Evolutionary conservation across 108 stramenopile species (phyloP), one percentile per base, ranked within the genome.

Genomic region (Nitzschia sp.): DNA sequence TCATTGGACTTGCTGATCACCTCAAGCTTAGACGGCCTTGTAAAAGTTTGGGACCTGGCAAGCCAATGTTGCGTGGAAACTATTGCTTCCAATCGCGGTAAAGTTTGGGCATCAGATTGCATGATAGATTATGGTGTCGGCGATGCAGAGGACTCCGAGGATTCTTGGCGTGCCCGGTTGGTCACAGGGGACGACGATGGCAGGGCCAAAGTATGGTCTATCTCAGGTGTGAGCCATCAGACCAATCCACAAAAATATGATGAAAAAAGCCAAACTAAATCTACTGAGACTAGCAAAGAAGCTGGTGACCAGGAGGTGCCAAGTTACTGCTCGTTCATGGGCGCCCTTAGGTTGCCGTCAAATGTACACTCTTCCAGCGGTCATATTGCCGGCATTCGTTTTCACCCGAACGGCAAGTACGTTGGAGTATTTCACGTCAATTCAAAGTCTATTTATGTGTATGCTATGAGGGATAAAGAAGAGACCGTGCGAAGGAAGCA

Each of bases 31-130:
- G 99, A 99, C 85, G 92, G 96, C 46, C 79, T 98, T n/a, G 85
- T 98, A 49, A 99, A 99, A 83, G 76, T 97, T 31, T 99, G 98
- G 98, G 99, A 99, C 84, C 72, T 98, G 72, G 82, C 87, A 60
- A 91, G 83, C 54, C 97, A 97, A 82, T 91, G 93, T 71, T 99
- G 99, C 75, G 77, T 93, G 19, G 97, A 99, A 68, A 99, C 99
- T 30, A 83, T 99, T 64, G 85, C 94, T 17, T 94, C 92, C 25
- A 97, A 98, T 77, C 72, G 96, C 6, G 85, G 76, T 29, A 95
- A 94, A 76, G 86, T 94, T 46, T 95, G 80, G 89, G 78, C 46
- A 62, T 55, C 78, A 45, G 69, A 70, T 31, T 79, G 64, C 62
- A 68, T 64, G 46, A 64, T 34, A 28, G 49, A 46, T 24, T 17